These are phyloP conservation scores for Zarea fungicola DNA, from an alignment of 2,329 filamentous ascomycete species.

Conservation along the genomic window DNA sequence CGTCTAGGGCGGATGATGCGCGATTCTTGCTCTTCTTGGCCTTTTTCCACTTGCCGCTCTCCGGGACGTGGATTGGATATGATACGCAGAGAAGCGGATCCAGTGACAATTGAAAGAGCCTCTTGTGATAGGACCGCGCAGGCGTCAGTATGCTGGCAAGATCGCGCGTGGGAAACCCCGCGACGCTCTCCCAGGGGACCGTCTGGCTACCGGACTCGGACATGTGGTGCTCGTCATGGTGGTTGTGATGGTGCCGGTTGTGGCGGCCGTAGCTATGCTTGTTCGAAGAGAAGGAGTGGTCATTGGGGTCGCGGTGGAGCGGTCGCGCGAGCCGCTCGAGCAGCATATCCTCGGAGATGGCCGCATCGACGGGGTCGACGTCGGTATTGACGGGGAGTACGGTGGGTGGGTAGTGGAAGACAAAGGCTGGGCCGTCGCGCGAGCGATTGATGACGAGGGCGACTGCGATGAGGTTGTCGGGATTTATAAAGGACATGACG, in stretches of 20 bases:
- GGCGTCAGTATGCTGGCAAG: slow-evolving; percentile 78
- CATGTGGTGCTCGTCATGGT: slow-evolving; percentile 51
- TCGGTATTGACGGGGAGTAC: slow-evolving; percentile 35
- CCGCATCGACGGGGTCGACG: slow-evolving; percentile 27
- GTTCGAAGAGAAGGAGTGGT: slow-evolving; percentile 34
- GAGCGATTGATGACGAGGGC: slow-evolving; percentile 70
- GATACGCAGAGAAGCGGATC: slow-evolving; percentile 77
- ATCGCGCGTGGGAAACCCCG: slow-evolving; percentile 69
- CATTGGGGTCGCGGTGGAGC: slow-evolving; percentile 26
- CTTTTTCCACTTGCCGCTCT: slow-evolving; percentile 73
- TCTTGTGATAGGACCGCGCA: slow-evolving; percentile 70
- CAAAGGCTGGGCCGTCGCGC: slow-evolving; percentile 72
- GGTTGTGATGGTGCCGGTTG: slow-evolving; percentile 21
- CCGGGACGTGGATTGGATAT: slow-evolving; percentile 75
- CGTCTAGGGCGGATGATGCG: slow-evolving; percentile 19
- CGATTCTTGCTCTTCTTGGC: slow-evolving; percentile 38
- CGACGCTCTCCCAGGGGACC: slow-evolving; percentile 66
- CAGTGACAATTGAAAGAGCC: slow-evolving; percentile 73
- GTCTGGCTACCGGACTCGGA: slow-evolving; percentile 52
- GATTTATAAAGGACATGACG: slow-evolving; percentile 45
- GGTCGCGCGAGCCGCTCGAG: slow-evolving; percentile 41
- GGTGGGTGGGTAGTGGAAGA: slow-evolving; percentile 81
- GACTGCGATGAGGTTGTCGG: slow-evolving; percentile 60
- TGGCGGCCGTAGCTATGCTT: slow-evolving; percentile 33
- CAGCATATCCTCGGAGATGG: slow-evolving; percentile 44